phyloP scores from a whole-genome alignment of 192 early-diverging fungal genomes.

The Coemansia sp. region DNA sequence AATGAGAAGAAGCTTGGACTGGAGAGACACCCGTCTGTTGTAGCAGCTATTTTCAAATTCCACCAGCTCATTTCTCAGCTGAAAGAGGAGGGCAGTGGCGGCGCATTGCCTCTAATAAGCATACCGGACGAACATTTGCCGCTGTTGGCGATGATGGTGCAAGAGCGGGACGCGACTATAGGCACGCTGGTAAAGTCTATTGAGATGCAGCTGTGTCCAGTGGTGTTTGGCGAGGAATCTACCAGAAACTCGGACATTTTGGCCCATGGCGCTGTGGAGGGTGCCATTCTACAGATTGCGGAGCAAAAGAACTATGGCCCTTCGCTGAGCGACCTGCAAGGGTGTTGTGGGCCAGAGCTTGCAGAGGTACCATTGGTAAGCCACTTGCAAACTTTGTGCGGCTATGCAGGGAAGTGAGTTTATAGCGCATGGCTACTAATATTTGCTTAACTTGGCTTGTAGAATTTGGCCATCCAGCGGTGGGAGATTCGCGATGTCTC shows the following conservation, averaged over 20 bases:
- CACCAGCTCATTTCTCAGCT: slow-evolving; percentile 45
- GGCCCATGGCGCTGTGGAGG: slow-evolving; percentile 28
- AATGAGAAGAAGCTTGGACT: slow-evolving; percentile 44
- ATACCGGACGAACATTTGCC: slow-evolving; percentile 35
- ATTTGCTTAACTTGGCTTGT: not conserved
- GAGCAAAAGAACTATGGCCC: slow-evolving; percentile 48
- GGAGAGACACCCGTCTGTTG: slow-evolving; percentile 45
- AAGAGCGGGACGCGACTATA: slow-evolving; percentile 40
- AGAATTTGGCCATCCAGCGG: slow-evolving; percentile 34
- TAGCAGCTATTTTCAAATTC: slow-evolving; percentile 44
- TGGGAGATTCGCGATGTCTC: slow-evolving; percentile 46
- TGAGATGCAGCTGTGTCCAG: slow-evolving; percentile 48
- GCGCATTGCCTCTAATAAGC: slow-evolving; percentile 20
- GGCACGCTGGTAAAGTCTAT: slow-evolving; percentile 30
- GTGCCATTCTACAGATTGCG: slow-evolving; percentile 30
- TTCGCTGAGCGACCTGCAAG: slow-evolving; percentile 19
- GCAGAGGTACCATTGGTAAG: slow-evolving; percentile 38
- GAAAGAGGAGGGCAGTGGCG: slow-evolving; percentile 10
- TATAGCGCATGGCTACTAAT: not conserved
- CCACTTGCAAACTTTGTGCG: not conserved
- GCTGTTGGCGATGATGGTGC: slow-evolving; percentile 49
- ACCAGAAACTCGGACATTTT: slow-evolving; percentile 32
- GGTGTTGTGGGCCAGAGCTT: slow-evolving; percentile 7
- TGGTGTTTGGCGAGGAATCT: slow-evolving; percentile 36
- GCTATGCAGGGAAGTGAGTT: not conserved